Evolutionary conservation across 192 early-diverging fungal genomes (phyloP).

Genomic region (Coemansia sp.): DNA sequence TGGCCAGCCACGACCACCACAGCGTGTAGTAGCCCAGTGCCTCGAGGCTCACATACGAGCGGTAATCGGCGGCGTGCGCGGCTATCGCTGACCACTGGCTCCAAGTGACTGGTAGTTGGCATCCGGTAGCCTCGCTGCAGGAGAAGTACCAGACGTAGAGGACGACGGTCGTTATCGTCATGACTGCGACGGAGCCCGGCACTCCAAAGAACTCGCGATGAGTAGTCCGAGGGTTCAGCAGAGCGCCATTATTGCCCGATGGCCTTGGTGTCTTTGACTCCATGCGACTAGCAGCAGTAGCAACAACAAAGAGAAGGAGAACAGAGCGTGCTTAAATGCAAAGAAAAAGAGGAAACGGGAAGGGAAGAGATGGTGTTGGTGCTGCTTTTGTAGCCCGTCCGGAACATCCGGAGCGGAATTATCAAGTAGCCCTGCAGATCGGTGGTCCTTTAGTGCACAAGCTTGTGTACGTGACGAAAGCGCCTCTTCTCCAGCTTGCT

Average conservation of each 20-base stretch:
- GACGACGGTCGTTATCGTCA: conserved; percentile 46
- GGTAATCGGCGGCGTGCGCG: conserved; percentile 46
- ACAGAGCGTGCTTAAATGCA: background rate
- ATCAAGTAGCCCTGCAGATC: background rate
- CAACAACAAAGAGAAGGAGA: background rate
- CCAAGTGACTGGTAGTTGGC: conserved; percentile 50
- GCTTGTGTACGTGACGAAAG: background rate
- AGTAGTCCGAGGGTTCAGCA: conserved; percentile 67
- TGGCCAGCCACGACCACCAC: conserved; percentile 74
- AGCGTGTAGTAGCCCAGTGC: conserved; percentile 57
- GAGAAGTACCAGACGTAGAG: conserved; percentile 55
- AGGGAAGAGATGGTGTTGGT: no score
- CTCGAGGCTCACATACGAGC: conserved; percentile 45
- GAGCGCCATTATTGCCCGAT: background rate
- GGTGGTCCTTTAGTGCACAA: background rate
- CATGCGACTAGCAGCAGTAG: background rate
- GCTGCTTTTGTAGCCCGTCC: no score
- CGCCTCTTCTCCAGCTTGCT: background rate
- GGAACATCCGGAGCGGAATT: background rate
- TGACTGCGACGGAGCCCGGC: conserved; percentile 62
- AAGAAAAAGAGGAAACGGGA: background rate
- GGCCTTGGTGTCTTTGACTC: background rate
- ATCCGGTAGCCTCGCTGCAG: conserved; percentile 50
- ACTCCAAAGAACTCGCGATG: conserved; percentile 85
- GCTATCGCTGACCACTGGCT: conserved; percentile 37